A percentile compares a stretch with the other conserved stretches of the same genome.
phyloP scores from a whole-genome alignment of 2,329 filamentous ascomycete genomes.

The Lachnellula suecica region DNA sequence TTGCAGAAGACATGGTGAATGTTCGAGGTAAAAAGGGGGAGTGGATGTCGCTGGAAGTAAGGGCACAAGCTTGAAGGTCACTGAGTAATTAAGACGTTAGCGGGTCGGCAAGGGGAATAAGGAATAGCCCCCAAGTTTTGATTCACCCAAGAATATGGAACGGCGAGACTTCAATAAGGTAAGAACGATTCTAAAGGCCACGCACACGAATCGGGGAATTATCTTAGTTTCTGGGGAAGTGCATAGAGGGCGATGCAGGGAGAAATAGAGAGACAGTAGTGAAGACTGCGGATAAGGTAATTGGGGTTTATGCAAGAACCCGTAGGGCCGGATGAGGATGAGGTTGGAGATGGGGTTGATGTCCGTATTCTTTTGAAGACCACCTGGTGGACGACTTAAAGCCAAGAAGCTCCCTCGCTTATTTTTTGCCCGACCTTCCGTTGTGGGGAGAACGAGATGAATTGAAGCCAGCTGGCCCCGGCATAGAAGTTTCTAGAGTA shows the following conservation, averaged over 20 bases:
- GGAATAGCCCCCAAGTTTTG: too few relatives aligned
- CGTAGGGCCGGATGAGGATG: constrained; percentile 5
- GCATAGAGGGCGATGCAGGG: constrained; percentile 26
- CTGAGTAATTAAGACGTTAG: neutral
- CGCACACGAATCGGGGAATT: constrained; percentile 22
- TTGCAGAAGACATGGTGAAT: constrained; percentile 28
- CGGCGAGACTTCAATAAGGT: too few relatives aligned
- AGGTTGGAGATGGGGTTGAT: neutral
- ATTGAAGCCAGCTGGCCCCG: too few relatives aligned
- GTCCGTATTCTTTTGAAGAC: too few relatives aligned
- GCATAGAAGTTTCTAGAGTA: too few relatives aligned
- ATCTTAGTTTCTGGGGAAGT: constrained; percentile 21
- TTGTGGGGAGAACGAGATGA: too few relatives aligned
- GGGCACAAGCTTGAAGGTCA: neutral
- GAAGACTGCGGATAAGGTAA: constrained; percentile 5
- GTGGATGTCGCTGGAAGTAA: constrained; percentile 1
- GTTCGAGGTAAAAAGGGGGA: constrained; percentile 2
- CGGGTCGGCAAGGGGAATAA: too few relatives aligned
- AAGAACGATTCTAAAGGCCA: constrained; percentile 27
- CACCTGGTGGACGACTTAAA: too few relatives aligned
- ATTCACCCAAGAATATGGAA: too few relatives aligned
- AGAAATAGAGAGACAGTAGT: constrained; percentile 8
- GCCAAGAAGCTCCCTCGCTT: neutral
- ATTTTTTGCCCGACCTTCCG: too few relatives aligned
- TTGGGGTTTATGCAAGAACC: constrained; percentile 22